phyloP scores from a whole-genome alignment of 306 rosid genomes.

The Arachis hypogaea region DNA sequence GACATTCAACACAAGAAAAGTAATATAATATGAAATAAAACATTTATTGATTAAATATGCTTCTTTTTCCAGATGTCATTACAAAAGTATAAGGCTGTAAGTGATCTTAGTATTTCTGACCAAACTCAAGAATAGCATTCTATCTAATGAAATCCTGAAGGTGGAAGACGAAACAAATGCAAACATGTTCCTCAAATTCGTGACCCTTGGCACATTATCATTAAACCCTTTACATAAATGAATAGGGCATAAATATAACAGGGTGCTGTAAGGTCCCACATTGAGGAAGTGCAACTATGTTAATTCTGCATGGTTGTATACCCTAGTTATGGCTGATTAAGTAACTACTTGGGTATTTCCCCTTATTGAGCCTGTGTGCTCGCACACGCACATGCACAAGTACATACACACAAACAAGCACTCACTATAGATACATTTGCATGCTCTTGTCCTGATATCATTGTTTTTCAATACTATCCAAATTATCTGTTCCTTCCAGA shows the following conservation, averaged over 20 bases:
- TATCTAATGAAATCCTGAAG: conserved; percentile 28
- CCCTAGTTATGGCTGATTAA: neutral
- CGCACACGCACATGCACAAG: neutral
- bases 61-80: neutral
- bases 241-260: conserved; percentile 30
- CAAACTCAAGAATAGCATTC: conserved; percentile 28
- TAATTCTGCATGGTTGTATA: neutral
- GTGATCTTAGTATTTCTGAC: neutral
- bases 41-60: conserved; percentile 16
- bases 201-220: neutral
- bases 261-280: neutral
- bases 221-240: conserved; percentile 12
- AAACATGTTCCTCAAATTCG: conserved; percentile 21
- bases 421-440: neutral
- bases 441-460: neutral
- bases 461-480: neutral
- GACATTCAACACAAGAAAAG: conserved; percentile 18
- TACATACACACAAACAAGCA: neutral
- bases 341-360: neutral
- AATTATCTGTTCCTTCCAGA: neutral
- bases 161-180: conserved; percentile 26
- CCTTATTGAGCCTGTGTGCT: neutral
- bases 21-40: conserved; percentile 17
- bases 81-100: neutral
- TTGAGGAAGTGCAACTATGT: neutral